phyloP scores from a whole-genome alignment of 192 early-diverging fungal genomes.

The Coemansia sp. region DNA sequence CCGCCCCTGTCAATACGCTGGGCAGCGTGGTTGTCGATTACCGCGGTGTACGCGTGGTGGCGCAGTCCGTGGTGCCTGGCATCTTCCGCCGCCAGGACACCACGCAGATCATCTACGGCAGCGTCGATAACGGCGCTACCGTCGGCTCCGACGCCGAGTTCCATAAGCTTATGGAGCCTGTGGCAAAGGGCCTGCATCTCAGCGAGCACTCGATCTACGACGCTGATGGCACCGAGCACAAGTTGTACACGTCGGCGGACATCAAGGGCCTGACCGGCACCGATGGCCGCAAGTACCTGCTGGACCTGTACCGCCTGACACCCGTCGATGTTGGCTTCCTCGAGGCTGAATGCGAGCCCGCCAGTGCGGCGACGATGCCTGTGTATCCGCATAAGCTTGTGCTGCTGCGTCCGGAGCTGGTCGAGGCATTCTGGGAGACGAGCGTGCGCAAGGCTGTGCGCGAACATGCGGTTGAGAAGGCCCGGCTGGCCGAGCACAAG shows the following conservation, averaged over 20 bases:
- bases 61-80: constrained; percentile 92
- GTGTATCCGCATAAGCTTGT: constrained; percentile 85
- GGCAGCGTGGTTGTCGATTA: constrained; percentile 93
- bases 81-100: constrained; percentile 75
- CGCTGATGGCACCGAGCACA: constrained; percentile 60
- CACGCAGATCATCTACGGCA: constrained; percentile 85
- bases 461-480: constrained; percentile 43
- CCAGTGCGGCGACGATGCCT: constrained; percentile 50
- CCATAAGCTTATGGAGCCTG: constrained; percentile 65
- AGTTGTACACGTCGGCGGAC: constrained; percentile 81
- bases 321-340: constrained; percentile 91
- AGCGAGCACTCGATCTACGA: constrained; percentile 77
- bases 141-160: constrained; percentile 74
- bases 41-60: constrained; percentile 86
- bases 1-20: constrained; percentile 83
- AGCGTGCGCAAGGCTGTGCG: constrained; percentile 64
- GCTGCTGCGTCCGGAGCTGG: constrained; percentile 83
- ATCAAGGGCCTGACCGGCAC: constrained; percentile 89
- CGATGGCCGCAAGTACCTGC: constrained; percentile 89
- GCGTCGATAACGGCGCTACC: constrained; percentile 78
- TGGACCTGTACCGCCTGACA: constrained; percentile 90
- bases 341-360: constrained; percentile 63
- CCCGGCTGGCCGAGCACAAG: constrained; percentile 28
- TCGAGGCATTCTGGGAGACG: constrained; percentile 82
- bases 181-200: constrained; percentile 79